phyloP scores from a whole-genome alignment of 768 basidiomycete genomes.

The Naematelia encephala region DNA sequence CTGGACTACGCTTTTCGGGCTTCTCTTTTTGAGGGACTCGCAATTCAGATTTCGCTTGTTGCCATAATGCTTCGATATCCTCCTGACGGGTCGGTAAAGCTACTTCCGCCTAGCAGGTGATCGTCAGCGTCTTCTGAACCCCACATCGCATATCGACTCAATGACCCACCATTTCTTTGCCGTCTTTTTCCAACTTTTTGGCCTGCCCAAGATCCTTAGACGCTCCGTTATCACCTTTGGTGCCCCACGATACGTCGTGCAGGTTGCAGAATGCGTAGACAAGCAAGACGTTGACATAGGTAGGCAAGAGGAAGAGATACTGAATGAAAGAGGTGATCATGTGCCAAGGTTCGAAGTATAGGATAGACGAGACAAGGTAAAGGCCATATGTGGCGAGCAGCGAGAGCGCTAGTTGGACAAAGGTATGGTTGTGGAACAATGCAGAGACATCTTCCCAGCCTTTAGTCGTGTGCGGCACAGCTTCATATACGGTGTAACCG shows the following conservation, averaged over 20 bases:
- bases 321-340: slow-evolving; percentile 51
- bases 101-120: slow-evolving; percentile 58
- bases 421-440: slow-evolving; percentile 56
- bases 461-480: slow-evolving; percentile 67
- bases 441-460: slow-evolving; percentile 66
- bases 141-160: not conserved
- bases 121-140: not conserved
- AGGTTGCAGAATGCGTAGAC: slow-evolving; percentile 50
- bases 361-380: slow-evolving; percentile 56
- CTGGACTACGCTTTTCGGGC: slow-evolving; percentile 78
- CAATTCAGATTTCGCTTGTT: slow-evolving; percentile 67
- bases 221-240: slow-evolving; percentile 81
- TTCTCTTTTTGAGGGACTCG: slow-evolving; percentile 66
- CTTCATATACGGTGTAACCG: slow-evolving; percentile 81
- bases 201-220: slow-evolving; percentile 85
- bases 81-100: slow-evolving; percentile 76
- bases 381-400: slow-evolving; percentile 79
- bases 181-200: slow-evolving; percentile 79
- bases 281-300: slow-evolving; percentile 48
- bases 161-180: slow-evolving; percentile 66
- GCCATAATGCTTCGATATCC: slow-evolving; percentile 84
- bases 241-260: slow-evolving; percentile 86
- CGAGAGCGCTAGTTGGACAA: slow-evolving; percentile 63
- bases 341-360: slow-evolving; percentile 51
- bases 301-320: slow-evolving; percentile 48